These are phyloP conservation scores for Periglandula ipomoeae DNA, from an alignment of 2,329 filamentous ascomycete species.

Conservation along the genomic window DNA sequence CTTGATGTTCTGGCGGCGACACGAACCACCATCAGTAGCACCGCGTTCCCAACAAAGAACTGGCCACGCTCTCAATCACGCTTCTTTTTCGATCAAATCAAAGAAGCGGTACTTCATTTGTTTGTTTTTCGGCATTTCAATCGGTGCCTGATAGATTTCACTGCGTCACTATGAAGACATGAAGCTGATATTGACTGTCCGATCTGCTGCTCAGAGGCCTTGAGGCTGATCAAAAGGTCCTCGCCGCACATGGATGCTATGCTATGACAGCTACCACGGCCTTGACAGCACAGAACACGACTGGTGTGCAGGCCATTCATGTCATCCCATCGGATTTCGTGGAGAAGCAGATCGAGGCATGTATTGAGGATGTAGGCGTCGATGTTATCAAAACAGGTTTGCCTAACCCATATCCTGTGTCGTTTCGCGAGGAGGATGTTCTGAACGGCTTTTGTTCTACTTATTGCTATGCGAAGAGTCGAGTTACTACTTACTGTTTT, in stretches of 20 bases:
- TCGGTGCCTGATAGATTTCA: no score
- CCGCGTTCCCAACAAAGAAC: no score
- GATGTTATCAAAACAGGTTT: constrained; percentile 89
- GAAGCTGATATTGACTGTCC: not conserved
- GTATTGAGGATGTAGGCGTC: constrained; percentile 72
- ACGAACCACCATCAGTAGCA: no score
- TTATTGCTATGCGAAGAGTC: no score
- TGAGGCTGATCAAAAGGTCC: constrained; percentile 92
- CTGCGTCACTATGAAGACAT: no score
- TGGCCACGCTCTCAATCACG: no score
- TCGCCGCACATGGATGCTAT: constrained; percentile 87
- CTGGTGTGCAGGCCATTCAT: constrained; percentile 74
- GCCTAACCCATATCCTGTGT: constrained; percentile 13
- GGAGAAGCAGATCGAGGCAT: constrained; percentile 74
- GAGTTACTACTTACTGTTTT: no score
- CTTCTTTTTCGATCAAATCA: no score
- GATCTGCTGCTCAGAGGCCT: constrained; percentile 55
- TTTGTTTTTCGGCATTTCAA: no score
- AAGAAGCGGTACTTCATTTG: no score
- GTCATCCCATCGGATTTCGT: constrained; percentile 71
- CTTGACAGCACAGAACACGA: constrained; percentile 91
- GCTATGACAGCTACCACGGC: constrained; percentile 94
- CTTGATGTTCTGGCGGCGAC: no score
- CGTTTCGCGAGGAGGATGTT: not conserved
- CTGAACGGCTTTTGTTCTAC: not conserved